Conservation (phyloP, 2,329 filamentous ascomycete genomes). For the Emergomyces orientalis region DNA sequence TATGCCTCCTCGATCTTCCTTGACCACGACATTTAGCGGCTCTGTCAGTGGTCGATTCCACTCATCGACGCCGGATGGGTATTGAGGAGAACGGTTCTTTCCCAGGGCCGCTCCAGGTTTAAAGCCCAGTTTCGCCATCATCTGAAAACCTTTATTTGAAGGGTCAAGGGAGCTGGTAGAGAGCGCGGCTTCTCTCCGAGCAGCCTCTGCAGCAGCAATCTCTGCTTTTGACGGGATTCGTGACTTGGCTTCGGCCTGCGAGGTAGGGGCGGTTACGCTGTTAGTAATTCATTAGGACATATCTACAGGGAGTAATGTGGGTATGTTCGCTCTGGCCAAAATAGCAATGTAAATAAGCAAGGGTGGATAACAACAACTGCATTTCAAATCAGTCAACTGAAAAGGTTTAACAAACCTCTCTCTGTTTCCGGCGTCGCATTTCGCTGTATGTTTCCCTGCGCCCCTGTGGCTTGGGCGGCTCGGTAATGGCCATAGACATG, state of each 20-base stretch:
- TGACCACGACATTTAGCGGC: slow-evolving; percentile 66
- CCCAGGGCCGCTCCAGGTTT: slow-evolving; percentile 66
- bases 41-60: slow-evolving; percentile 46
- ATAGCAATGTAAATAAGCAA: slow-evolving; percentile 43
- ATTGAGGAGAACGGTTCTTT: slow-evolving; percentile 38
- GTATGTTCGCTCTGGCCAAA: neutral
- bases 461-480: slow-evolving; percentile 38
- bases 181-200: slow-evolving; percentile 65
- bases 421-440: slow-evolving; percentile 45
- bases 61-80: slow-evolving; percentile 11
- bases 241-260: slow-evolving; percentile 56
- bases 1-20: slow-evolving; percentile 73
- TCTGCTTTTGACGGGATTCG: slow-evolving; percentile 69
- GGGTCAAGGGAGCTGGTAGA: slow-evolving; percentile 62
- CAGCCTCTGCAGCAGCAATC: slow-evolving; percentile 62
- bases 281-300: slow-evolving; percentile 7
- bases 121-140: slow-evolving; percentile 97
- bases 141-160: slow-evolving; percentile 77
- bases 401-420: slow-evolving; percentile 32
- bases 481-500: slow-evolving; percentile 87
- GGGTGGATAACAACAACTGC: slow-evolving; percentile 39
- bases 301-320: neutral
- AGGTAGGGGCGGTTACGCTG: slow-evolving; percentile 8
- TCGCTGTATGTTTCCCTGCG: slow-evolving; percentile 56
- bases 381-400: neutral